Evolutionary conservation across 257 asterid species (phyloP).

Genomic region (Ehretia macrophylla): DNA sequence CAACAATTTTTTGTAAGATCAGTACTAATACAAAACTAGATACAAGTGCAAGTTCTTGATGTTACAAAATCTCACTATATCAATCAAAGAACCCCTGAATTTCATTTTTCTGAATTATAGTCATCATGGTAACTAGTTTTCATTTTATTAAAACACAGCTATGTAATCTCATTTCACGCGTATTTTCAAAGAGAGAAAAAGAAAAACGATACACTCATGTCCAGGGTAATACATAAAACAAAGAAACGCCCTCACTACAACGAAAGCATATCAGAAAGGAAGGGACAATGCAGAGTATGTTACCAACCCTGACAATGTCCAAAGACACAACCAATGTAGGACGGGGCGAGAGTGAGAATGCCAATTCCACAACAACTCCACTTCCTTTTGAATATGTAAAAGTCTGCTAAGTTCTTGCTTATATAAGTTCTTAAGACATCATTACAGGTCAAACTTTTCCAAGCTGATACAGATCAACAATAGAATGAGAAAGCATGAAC

Average conservation of each 20-base stretch:
- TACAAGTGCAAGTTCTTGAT: conserved; percentile 5
- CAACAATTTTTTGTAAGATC: conserved; percentile 1
- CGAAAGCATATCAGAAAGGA: no score
- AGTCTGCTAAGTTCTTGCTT: conserved; percentile 16
- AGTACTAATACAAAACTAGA: conserved; percentile 9
- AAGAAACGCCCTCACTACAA: no score
- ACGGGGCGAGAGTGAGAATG: conserved; percentile 20
- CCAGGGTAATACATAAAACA: no score
- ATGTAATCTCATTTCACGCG: no score
- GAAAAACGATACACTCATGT: no score
- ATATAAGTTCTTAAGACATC: conserved; percentile 16
- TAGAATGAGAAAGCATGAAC: conserved; percentile 20
- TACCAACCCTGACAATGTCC: conserved; percentile 1
- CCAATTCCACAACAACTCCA: conserved; percentile 4
- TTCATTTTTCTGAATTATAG: no score
- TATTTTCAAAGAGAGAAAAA: no score
- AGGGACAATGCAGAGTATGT: no score
- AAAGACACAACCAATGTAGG: conserved; percentile 14
- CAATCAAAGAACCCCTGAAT: no score
- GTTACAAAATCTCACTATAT: background rate
- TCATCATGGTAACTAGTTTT: no score
- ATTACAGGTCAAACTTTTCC: conserved; percentile 41
- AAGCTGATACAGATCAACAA: conserved; percentile 11
- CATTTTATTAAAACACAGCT: no score
- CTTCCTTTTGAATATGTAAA: conserved; percentile 8